A percentile compares a stretch with the other conserved stretches of the same genome.
Evolutionary conservation across 306 rosid genomes (phyloP).

Genomic region (Gastrolobium bilobum): DNA sequence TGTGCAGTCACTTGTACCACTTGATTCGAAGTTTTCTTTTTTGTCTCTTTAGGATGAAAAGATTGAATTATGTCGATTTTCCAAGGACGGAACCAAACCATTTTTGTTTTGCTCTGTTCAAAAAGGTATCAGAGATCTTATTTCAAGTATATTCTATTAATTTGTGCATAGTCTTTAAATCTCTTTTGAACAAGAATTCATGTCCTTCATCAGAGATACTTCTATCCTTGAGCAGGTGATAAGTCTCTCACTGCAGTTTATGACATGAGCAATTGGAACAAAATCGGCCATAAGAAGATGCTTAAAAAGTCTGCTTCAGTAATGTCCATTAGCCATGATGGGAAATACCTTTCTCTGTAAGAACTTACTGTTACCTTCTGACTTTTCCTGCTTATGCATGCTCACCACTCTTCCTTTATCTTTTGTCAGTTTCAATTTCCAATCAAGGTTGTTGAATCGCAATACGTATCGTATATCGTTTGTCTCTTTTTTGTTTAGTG

Average conservation of each 20-base stretch:
- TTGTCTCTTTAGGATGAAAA: constrained; percentile 73
- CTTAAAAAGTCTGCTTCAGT: constrained; percentile 83
- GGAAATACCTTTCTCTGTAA: constrained; percentile 97
- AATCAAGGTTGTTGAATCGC: too few species aligned
- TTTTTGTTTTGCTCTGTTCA: constrained; percentile 83
- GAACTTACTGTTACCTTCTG: constrained; percentile 50
- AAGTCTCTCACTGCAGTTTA: constrained; percentile 75
- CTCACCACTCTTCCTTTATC: constrained; percentile 21
- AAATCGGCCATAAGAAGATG: constrained; percentile 88
- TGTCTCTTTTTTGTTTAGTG: too few species aligned
- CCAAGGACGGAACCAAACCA: constrained; percentile 97
- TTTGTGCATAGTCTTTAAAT: constrained; percentile 1
- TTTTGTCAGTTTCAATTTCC: constrained; percentile 19
- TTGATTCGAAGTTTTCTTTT: constrained; percentile 24
- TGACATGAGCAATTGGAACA: constrained; percentile 92
- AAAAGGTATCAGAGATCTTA: constrained; percentile 62
- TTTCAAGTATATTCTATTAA: constrained; percentile 18
- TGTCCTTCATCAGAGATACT: constrained; percentile 22
- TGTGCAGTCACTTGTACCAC: constrained; percentile 34
- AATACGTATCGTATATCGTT: too few species aligned
- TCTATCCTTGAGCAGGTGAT: constrained; percentile 66
- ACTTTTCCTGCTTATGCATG: constrained; percentile 17
- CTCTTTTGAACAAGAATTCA: constrained; percentile 41
- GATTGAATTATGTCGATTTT: constrained; percentile 91
- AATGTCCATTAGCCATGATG: constrained; percentile 92